These are phyloP conservation scores for Micromonas commoda DNA, from an alignment of 139 green algal genomes.

Conservation along the genomic window DNA sequence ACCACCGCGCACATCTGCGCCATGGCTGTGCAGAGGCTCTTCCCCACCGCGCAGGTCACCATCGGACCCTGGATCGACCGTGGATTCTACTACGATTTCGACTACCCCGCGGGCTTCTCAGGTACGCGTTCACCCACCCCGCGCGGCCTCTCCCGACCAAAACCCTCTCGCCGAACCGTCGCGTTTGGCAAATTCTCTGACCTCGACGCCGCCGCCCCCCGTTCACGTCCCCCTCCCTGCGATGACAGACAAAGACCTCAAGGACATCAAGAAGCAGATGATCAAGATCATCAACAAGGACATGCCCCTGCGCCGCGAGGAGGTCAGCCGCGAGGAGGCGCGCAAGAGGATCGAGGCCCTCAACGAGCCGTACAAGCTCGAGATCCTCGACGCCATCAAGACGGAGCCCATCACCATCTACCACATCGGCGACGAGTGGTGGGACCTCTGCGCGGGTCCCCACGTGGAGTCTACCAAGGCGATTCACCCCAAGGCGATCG, in stretches of 20 bases:
- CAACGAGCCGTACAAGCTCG: constrained; percentile 92
- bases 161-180: too few species aligned
- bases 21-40: constrained; percentile 92
- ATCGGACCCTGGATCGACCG: constrained; percentile 91
- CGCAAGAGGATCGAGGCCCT: constrained; percentile 63
- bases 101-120: constrained; percentile 63
- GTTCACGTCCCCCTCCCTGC: too few species aligned
- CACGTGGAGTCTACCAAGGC: constrained; percentile 78
- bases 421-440: constrained; percentile 79
- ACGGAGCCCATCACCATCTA: constrained; percentile 93
- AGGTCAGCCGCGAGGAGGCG: constrained; percentile 66
- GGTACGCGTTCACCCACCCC: too few species aligned
- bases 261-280: constrained; percentile 94
- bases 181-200: too few species aligned
- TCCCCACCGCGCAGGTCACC: constrained; percentile 77
- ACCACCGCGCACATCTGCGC: constrained; percentile 88
- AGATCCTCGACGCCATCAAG: constrained; percentile 86
- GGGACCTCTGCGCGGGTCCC: constrained; percentile 92
- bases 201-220: too few species aligned
- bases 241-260: constrained; percentile 90
- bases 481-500: constrained; percentile 71
- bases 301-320: constrained; percentile 42
- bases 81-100: constrained; percentile 99
- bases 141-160: too few species aligned
- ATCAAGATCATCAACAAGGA: constrained; percentile 49